Conservation (phyloP, 345 rosid genomes). For the Lumnitzera racemosa region DNA sequence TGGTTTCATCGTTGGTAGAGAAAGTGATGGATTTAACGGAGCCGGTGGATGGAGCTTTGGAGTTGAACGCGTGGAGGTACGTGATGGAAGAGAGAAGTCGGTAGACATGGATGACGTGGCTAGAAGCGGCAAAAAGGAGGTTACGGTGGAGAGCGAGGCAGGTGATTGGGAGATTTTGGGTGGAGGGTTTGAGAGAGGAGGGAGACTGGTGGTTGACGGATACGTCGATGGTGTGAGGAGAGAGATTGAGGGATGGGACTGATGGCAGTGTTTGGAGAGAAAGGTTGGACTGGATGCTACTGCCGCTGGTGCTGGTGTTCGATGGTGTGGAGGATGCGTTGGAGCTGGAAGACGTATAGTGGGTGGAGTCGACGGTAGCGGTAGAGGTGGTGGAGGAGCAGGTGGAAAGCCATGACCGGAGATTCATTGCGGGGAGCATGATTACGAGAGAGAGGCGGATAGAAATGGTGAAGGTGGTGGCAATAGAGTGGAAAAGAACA, state of each 20-base stretch:
- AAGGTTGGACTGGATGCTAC: conserved; percentile 57
- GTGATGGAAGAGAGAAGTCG: conserved; percentile 29
- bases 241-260: conserved; percentile 17
- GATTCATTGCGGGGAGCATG: conserved; percentile 22
- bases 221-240: conserved; percentile 27
- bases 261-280: conserved; percentile 41
- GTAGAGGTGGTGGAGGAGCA: conserved; percentile 16
- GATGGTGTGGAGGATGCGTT: conserved; percentile 23
- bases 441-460: no score
- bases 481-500: no score
- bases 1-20: conserved; percentile 39
- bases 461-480: background rate
- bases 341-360: conserved; percentile 10
- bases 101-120: conserved; percentile 60
- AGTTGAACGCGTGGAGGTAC: conserved; percentile 39
- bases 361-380: conserved; percentile 10
- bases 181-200: conserved; percentile 31
- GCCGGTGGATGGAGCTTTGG: conserved; percentile 48
- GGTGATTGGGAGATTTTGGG: conserved; percentile 38
- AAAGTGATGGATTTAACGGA: conserved; percentile 56
- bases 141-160: conserved; percentile 50
- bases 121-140: conserved; percentile 56
- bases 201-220: conserved; percentile 31
- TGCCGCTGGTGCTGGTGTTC: conserved; percentile 17
- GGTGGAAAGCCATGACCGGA: conserved; percentile 38